Evolutionary conservation across 345 rosid species (phyloP).

Genomic region (Eucalyptus leucophloia): DNA sequence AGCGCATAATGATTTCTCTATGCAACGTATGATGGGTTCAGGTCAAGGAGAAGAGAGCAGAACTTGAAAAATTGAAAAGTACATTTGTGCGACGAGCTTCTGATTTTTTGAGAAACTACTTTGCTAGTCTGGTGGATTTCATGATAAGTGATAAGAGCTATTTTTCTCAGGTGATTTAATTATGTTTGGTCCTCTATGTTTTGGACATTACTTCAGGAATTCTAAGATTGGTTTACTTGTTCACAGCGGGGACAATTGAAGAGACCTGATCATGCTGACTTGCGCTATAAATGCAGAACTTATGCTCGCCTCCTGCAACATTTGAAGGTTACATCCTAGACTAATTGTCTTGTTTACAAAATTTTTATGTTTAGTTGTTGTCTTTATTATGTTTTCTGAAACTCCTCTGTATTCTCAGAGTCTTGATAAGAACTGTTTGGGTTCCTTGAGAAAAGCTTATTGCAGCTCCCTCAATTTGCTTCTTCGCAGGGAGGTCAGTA

Average conservation of each 20-base stretch:
- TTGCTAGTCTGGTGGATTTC: constrained; percentile 98
- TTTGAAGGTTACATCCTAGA: constrained; percentile 47
- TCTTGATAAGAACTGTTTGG: constrained; percentile 91
- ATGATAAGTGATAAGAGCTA: constrained; percentile 97
- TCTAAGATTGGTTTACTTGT: background rate
- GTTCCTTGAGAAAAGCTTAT: constrained; percentile 88
- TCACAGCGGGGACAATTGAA: constrained; percentile 93
- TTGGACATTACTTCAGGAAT: background rate
- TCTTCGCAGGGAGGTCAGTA: constrained; percentile 93
- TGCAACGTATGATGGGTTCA: background rate
- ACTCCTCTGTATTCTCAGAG: constrained; percentile 30
- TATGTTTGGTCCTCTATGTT: background rate
- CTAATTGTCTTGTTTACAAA: background rate
- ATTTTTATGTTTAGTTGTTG: background rate
- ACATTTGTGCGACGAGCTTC: constrained; percentile 91
- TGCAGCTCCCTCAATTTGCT: constrained; percentile 95
- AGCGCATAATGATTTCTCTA: background rate
- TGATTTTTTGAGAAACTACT: constrained; percentile 91
- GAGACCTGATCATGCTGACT: constrained; percentile 99
- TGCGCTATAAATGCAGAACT: constrained; percentile 97
- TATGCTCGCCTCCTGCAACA: constrained; percentile 98
- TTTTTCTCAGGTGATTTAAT: constrained; percentile 76
- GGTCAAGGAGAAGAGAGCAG: constrained; percentile 88
- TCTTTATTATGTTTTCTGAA: background rate
- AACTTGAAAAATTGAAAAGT: constrained; percentile 65